Evolutionary conservation across 495 filamentous ascomycete species (phyloP).

Genomic region (Penicillium desertorum): DNA sequence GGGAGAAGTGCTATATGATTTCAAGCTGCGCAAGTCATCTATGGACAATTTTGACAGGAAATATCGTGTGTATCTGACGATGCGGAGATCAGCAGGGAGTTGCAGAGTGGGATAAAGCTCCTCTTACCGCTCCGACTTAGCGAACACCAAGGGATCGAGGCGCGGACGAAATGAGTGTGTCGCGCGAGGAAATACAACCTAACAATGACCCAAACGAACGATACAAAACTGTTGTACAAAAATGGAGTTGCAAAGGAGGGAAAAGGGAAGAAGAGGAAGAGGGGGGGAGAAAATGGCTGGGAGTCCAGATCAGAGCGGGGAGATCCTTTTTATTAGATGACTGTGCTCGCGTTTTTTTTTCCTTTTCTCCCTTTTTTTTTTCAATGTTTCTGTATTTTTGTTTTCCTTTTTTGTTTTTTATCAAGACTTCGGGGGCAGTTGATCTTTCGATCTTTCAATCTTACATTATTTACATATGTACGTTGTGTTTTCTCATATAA

Average conservation of each 20-base stretch:
- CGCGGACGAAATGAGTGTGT: constrained; percentile 30
- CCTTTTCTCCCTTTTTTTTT: constrained; percentile 3
- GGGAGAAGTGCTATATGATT: constrained; percentile 14
- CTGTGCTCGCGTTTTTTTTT: constrained; percentile 20
- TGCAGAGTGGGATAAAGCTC: constrained; percentile 30
- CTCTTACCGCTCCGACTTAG: constrained; percentile 29
- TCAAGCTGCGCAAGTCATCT: constrained; percentile 17
- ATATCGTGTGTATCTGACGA: constrained; percentile 27
- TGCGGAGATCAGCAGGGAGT: constrained; percentile 37
- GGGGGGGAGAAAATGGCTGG: constrained; percentile 20
- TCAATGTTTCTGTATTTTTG: neutral
- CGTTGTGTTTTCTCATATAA: neutral
- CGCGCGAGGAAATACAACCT: constrained; percentile 20
- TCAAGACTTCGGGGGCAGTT: neutral
- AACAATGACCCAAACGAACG: constrained; percentile 27
- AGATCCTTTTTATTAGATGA: constrained; percentile 29
- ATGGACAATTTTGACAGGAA: constrained; percentile 13
- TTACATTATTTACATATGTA: neutral
- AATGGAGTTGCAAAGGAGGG: constrained; percentile 34
- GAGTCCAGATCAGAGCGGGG: constrained; percentile 34
- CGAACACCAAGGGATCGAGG: constrained; percentile 17
- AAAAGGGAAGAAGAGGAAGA: constrained; percentile 28
- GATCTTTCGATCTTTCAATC: neutral
- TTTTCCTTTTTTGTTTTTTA: neutral
- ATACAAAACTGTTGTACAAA: constrained; percentile 42